Conservation (phyloP, 2,329 filamentous ascomycete genomes). For the Pseudopithomyces chartarum region DNA sequence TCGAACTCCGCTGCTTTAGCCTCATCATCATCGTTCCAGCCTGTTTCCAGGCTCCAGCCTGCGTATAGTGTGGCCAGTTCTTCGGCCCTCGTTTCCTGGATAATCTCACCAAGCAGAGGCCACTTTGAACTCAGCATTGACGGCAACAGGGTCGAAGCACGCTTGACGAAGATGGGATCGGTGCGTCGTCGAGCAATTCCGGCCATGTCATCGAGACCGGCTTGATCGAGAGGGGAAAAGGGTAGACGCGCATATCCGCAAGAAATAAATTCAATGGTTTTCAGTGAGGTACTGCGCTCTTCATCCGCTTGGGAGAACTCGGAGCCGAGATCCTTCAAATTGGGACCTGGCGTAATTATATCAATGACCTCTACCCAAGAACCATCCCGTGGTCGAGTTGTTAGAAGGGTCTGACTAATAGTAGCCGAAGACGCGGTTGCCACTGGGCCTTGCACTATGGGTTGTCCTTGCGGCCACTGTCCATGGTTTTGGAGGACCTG, state of each 20-base stretch:
- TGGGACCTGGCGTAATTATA: slow-evolving; percentile 54
- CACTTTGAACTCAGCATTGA: slow-evolving; percentile 47
- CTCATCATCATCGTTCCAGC: slow-evolving; percentile 38
- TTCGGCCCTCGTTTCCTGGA: slow-evolving; percentile 41
- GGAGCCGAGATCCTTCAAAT: slow-evolving; percentile 49
- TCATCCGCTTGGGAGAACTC: slow-evolving; percentile 37
- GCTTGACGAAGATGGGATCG: slow-evolving; percentile 32
- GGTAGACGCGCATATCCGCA: slow-evolving; percentile 64
- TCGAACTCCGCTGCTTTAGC: slow-evolving; percentile 49
- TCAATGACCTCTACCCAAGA: slow-evolving; percentile 60
- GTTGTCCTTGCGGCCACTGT: background rate
- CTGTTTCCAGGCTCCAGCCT: slow-evolving; percentile 37
- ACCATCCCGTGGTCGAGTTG: slow-evolving; percentile 44
- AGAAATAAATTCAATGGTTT: slow-evolving; percentile 59
- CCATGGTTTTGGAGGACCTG: slow-evolving; percentile 4
- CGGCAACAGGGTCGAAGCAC: slow-evolving; percentile 32
- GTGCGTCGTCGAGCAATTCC: slow-evolving; percentile 1
- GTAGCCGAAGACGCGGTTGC: slow-evolving; percentile 10
- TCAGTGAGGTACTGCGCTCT: slow-evolving; percentile 40
- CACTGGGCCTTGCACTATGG: slow-evolving; percentile 4
- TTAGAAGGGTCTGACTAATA: slow-evolving; percentile 37
- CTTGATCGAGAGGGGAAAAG: slow-evolving; percentile 39
- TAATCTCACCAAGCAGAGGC: slow-evolving; percentile 45
- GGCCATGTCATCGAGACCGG: slow-evolving; percentile 31
- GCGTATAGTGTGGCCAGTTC: slow-evolving; percentile 41